Percentiles rank a stretch among this genome's conserved stretches.
These are phyloP conservation scores for Coemansia umbellata DNA, from an alignment of 192 early-diverging fungal species.

Conservation along the genomic window DNA sequence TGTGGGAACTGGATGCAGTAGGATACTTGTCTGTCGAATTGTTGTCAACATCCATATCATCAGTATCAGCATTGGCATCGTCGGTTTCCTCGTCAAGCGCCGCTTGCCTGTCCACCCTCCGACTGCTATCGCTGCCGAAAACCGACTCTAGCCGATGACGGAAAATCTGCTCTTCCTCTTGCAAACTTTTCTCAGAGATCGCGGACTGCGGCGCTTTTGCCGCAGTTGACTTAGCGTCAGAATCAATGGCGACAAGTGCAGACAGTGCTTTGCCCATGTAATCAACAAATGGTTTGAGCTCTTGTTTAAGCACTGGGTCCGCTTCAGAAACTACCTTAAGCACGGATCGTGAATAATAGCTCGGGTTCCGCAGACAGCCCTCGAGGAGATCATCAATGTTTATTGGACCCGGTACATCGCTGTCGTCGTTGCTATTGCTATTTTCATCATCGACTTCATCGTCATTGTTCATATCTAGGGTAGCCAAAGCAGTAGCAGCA, in stretches of 20 bases:
- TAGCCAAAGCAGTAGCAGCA: slow-evolving; percentile 5
- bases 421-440: neutral
- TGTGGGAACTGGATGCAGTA: neutral
- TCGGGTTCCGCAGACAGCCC: slow-evolving; percentile 56
- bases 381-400: slow-evolving; percentile 57
- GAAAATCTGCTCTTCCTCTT: slow-evolving; percentile 35
- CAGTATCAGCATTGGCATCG: neutral
- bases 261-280: slow-evolving; percentile 48
- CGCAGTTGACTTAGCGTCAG: slow-evolving; percentile 1
- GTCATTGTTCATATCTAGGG: no score
- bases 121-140: slow-evolving; percentile 2
- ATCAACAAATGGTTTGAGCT: slow-evolving; percentile 46
- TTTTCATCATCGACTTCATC: neutral
- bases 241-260: slow-evolving; percentile 32
- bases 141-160: slow-evolving; percentile 14
- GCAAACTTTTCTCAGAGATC: slow-evolving; percentile 13
- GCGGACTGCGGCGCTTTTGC: no score
- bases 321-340: slow-evolving; percentile 29
- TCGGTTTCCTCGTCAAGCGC: neutral
- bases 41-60: slow-evolving; percentile 12
- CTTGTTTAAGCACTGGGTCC: slow-evolving; percentile 23
- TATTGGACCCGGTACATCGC: neutral
- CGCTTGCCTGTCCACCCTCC: neutral
- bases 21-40: no score
- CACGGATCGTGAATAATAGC: slow-evolving; percentile 49